phyloP scores from a whole-genome alignment of 139 green algal genomes.

The Monoraphidium neglectum region DNA sequence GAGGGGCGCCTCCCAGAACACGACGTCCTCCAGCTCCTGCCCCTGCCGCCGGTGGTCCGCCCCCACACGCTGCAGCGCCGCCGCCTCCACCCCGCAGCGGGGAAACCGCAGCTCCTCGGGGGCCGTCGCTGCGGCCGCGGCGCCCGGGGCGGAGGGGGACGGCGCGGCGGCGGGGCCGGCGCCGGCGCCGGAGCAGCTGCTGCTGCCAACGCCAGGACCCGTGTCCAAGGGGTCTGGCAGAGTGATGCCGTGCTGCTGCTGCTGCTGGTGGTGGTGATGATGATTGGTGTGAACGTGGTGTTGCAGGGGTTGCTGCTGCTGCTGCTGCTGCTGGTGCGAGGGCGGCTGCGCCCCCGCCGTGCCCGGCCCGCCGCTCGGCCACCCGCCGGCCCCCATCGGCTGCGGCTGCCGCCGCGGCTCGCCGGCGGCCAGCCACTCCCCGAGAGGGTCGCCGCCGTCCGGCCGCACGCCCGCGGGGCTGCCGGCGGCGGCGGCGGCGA shows the following conservation, averaged over 20 bases:
- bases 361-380: no score
- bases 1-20: slow-evolving; percentile 43
- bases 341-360: neutral
- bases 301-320: neutral
- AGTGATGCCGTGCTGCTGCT: slow-evolving; percentile 17
- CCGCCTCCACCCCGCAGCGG: slow-evolving; percentile 9
- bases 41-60: slow-evolving; percentile 28
- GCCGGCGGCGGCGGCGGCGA: neutral
- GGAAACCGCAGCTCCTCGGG: slow-evolving; percentile 10
- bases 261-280: neutral
- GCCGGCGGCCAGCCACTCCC: no score
- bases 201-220: neutral
- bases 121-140: neutral
- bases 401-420: slow-evolving; percentile 16
- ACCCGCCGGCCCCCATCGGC: neutral
- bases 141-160: no score
- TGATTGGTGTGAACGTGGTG: neutral
- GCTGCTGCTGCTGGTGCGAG: neutral
- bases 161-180: neutral
- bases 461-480: no score
- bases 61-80: slow-evolving; percentile 18
- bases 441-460: no score
- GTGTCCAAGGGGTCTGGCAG: no score
- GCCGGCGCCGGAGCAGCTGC: slow-evolving; percentile 1
- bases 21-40: slow-evolving; percentile 47